Percentiles rank a stretch among this genome's conserved stretches.
Conservation (phyloP, 106 monocot species). For the Agapanthus africanus region DNA sequence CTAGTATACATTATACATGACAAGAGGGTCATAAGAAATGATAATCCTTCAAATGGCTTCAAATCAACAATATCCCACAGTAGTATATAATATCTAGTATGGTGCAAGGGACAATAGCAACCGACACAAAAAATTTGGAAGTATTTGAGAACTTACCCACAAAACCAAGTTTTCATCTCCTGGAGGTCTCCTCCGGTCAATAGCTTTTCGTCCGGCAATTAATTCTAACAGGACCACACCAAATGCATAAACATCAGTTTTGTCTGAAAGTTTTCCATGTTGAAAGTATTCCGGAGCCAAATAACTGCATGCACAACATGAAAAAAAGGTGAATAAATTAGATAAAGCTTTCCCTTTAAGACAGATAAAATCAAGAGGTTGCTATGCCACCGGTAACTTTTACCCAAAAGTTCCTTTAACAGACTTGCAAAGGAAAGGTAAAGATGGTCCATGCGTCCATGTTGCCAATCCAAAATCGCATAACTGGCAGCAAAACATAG, state of each 20-base stretch:
- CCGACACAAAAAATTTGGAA: background rate
- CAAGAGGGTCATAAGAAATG: background rate
- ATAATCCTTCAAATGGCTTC: background rate
- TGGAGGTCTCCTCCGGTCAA: conserved; percentile 46
- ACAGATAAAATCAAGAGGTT: background rate
- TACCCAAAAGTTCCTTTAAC: conserved; percentile 98
- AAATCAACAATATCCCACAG: background rate
- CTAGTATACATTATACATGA: no score
- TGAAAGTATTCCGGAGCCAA: conserved; percentile 93
- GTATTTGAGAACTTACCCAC: conserved; percentile 43
- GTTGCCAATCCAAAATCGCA: conserved; percentile 91
- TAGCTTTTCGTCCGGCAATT: conserved; percentile 71
- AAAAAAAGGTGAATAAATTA: conserved; percentile 5
- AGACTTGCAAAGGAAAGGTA: conserved; percentile 85
- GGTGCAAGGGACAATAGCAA: background rate
- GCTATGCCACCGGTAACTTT: background rate
- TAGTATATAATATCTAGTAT: background rate
- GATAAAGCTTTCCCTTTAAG: background rate
- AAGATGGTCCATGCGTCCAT: conserved; percentile 72
- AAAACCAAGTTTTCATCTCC: conserved; percentile 79
- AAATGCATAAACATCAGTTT: conserved; percentile 87
- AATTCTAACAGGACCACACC: conserved; percentile 78
- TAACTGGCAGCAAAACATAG: conserved; percentile 38
- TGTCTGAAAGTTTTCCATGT: conserved; percentile 86
- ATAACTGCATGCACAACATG: conserved; percentile 40